Evolutionary conservation across 495 filamentous ascomycete species (phyloP).

Genomic region (Penicillium cinerascens): DNA sequence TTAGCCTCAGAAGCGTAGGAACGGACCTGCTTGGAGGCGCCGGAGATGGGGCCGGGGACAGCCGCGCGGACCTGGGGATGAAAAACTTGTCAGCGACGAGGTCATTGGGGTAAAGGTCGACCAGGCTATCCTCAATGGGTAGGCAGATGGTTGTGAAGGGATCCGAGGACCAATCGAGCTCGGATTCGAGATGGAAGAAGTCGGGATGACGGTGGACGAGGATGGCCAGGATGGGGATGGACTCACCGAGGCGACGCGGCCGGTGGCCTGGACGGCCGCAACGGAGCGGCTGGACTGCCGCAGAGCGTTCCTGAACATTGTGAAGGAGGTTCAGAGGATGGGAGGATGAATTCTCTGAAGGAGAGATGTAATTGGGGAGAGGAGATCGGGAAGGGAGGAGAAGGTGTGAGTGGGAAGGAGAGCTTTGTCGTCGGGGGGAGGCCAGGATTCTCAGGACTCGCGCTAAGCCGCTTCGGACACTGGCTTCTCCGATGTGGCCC

Average conservation of each 20-base stretch:
- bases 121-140: slow-evolving; percentile 20
- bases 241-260: slow-evolving; percentile 92
- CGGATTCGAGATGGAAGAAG: slow-evolving; percentile 36
- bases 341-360: slow-evolving; percentile 47
- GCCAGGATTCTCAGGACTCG: slow-evolving; percentile 44
- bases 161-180: slow-evolving; percentile 40
- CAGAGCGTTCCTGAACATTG: slow-evolving; percentile 97
- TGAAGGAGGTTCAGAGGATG: slow-evolving; percentile 52
- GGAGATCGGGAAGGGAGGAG: slow-evolving; percentile 43
- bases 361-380: slow-evolving; percentile 50
- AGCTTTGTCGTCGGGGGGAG: slow-evolving; percentile 54
- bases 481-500: slow-evolving; percentile 48
- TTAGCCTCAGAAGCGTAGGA: slow-evolving; percentile 92
- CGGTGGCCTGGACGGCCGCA: slow-evolving; percentile 83
- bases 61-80: slow-evolving; percentile 73
- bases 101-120: slow-evolving; percentile 30
- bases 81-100: slow-evolving; percentile 46
- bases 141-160: slow-evolving; percentile 24
- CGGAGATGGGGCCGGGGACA: slow-evolving; percentile 71
- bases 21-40: slow-evolving; percentile 73
- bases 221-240: slow-evolving; percentile 38
- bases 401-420: slow-evolving; percentile 48
- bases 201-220: slow-evolving; percentile 28
- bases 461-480: slow-evolving; percentile 46
- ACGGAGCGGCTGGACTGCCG: slow-evolving; percentile 91